A percentile compares a stretch with the other conserved stretches of the same genome.
Conservation (phyloP, 495 filamentous ascomycete genomes). For the Aspergillus bertholletiae region DNA sequence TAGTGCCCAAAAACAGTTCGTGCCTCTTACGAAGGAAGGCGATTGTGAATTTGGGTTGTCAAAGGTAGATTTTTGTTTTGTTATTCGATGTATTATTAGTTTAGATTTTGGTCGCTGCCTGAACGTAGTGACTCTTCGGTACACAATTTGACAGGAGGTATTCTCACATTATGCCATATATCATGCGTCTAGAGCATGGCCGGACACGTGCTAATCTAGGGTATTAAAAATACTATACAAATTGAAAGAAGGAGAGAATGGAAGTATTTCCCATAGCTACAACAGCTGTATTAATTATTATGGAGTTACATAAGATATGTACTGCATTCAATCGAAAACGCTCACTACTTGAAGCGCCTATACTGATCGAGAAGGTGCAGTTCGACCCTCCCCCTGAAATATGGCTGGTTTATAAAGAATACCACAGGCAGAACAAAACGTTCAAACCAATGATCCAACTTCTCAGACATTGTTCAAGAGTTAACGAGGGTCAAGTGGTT, state of each 20-base stretch:
- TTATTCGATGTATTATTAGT: neutral
- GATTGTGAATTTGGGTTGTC: neutral
- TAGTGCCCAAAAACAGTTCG: no score
- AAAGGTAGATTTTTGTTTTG: neutral
- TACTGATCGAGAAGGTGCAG: constrained; percentile 28
- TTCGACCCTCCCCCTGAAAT: constrained; percentile 35
- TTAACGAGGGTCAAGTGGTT: constrained; percentile 43
- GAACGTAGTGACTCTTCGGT: neutral
- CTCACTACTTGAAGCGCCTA: constrained; percentile 19
- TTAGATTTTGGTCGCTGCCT: neutral
- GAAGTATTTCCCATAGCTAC: neutral
- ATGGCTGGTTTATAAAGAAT: constrained; percentile 31
- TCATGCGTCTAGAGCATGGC: no score
- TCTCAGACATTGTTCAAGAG: constrained; percentile 28
- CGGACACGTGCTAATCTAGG: no score
- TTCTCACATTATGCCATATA: no score
- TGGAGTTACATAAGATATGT: constrained; percentile 20
- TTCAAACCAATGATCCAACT: constrained; percentile 18
- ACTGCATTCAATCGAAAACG: constrained; percentile 36
- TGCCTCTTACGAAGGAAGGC: neutral
- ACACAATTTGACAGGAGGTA: no score
- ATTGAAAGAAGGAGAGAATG: no score
- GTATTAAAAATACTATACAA: no score
- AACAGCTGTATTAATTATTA: constrained; percentile 10
- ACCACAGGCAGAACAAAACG: constrained; percentile 40